Base-by-base conservation (phyloP, 768 basidiomycete genomes). In the Clavaria fumosa region DNA sequence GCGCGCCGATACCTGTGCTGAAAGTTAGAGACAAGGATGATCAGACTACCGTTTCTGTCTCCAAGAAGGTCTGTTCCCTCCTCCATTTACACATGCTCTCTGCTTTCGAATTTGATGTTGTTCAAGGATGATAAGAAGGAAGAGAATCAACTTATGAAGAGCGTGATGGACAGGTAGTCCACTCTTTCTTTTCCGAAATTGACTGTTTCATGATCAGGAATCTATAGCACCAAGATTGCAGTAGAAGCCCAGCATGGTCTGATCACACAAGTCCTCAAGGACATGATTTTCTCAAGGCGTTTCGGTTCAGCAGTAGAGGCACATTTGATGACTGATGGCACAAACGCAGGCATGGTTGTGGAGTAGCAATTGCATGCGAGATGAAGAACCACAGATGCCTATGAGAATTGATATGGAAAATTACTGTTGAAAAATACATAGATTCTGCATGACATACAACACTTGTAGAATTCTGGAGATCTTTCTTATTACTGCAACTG, bases 161-260 rank as follows among this genome's bases (percentile, higher is more conserved):
- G 78, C n/a, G 83, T 91, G 19, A 80, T 77, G 55, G 93, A 99
- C 53, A 79, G 86, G 88, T 83, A 14, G 23, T 33, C 23, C 28
- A 37, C 20, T 19, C 9, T 14, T 21, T 17, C 38, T 15, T 9
- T 38, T 7, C 23, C 14, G 34, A 30, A n/a, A 41, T 19, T 32
- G 9, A 23, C 43, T 33, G 18, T 19, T 23, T 21, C 20, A 3
- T 45, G 31, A 18, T 15, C 23, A 3, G 21, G 7, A 24, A 37
- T 37, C 32, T 7, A 19, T 48, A 96, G 91, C 53, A 78, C 75
- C 27, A 89, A 83, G 49, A 86, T 96, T 38, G 77, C 89, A 0
- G 69, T 78, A 3, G 90, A 96, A 52, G 84, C 84, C 1, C 88
- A 93, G 47, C 90, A 96, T 47, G 91, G 89, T 1, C 72, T 97